A percentile compares a stretch with the other conserved stretches of the same genome.
Conservation (phyloP, 2,329 filamentous ascomycete genomes). For the Sclerotinia borealis region DNA sequence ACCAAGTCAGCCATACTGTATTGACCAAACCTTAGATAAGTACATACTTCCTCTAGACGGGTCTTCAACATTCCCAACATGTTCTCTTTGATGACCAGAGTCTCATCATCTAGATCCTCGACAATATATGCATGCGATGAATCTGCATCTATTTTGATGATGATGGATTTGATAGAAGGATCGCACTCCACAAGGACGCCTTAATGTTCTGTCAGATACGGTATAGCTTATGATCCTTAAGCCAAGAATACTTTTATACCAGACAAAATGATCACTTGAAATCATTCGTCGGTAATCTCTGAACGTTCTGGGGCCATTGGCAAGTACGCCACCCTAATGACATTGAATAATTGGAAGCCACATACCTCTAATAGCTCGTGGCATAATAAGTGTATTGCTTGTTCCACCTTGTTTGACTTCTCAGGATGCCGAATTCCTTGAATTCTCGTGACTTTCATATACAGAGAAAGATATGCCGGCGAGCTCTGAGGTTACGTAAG, state of each 20-base stretch:
- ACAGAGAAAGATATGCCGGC: no score
- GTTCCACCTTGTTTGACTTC: neutral
- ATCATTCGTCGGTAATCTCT: neutral
- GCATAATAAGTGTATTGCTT: conserved; percentile 36
- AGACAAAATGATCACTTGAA: neutral
- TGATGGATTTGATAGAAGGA: conserved; percentile 82
- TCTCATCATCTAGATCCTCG: conserved; percentile 72
- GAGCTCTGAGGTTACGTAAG: no score
- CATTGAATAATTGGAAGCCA: neutral
- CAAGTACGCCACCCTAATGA: neutral
- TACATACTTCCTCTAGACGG: conserved; percentile 59
- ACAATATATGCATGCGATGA: conserved; percentile 66
- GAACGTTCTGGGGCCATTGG: neutral
- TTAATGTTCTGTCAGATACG: conserved; percentile 19
- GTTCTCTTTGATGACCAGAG: conserved; percentile 67
- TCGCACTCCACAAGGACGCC: conserved; percentile 77
- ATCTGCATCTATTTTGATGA: conserved; percentile 66
- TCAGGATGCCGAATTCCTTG: neutral
- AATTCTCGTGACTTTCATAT: neutral
- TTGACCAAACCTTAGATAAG: conserved; percentile 8
- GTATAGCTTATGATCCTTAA: neutral
- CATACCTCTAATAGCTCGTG: conserved; percentile 51
- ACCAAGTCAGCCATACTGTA: conserved; percentile 8
- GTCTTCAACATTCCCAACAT: conserved; percentile 63
- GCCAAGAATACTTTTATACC: no score